A percentile compares a stretch with the other conserved stretches of the same genome.
phyloP scores from a whole-genome alignment of 2,329 filamentous ascomycete species.

The Penicillium sp. region DNA sequence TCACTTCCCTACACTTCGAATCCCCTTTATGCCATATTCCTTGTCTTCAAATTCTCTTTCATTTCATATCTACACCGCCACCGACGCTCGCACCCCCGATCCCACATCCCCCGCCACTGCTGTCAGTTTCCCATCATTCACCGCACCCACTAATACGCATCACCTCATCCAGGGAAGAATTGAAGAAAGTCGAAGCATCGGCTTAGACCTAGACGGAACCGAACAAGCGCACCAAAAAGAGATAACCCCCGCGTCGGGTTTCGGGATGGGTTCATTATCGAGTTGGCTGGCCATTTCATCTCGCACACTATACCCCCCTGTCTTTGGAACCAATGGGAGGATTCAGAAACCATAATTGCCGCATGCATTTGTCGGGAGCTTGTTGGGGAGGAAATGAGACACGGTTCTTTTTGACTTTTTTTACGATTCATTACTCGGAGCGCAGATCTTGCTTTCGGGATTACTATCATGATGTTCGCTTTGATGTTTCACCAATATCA shows the following conservation, averaged over 20 bases:
- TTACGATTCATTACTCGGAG: constrained; percentile 4
- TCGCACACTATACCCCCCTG: constrained; percentile 12
- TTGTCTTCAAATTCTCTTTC: background rate
- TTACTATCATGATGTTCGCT: background rate
- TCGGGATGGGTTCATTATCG: constrained; percentile 6
- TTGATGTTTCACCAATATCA: background rate
- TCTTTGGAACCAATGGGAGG: constrained; percentile 7
- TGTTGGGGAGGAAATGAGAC: constrained; percentile 6
- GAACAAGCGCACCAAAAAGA: constrained; percentile 3
- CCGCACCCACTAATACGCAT: constrained; percentile 3
- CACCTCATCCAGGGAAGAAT: constrained; percentile 58
- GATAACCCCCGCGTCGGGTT: background rate
- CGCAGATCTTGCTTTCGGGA: background rate
- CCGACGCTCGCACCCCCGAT: background rate
- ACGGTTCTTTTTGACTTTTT: background rate
- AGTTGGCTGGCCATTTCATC: constrained; percentile 12
- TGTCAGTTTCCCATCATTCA: background rate
- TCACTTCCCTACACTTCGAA: background rate
- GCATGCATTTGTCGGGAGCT: constrained; percentile 7
- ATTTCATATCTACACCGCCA: background rate
- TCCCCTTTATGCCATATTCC: background rate
- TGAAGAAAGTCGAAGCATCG: constrained; percentile 85
- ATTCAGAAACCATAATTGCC: background rate
- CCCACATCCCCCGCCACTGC: background rate
- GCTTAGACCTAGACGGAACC: constrained; percentile 52